Evolutionary conservation across 129 eudicot genomes (phyloP).

Genomic region (Cynara cardunculus): DNA sequence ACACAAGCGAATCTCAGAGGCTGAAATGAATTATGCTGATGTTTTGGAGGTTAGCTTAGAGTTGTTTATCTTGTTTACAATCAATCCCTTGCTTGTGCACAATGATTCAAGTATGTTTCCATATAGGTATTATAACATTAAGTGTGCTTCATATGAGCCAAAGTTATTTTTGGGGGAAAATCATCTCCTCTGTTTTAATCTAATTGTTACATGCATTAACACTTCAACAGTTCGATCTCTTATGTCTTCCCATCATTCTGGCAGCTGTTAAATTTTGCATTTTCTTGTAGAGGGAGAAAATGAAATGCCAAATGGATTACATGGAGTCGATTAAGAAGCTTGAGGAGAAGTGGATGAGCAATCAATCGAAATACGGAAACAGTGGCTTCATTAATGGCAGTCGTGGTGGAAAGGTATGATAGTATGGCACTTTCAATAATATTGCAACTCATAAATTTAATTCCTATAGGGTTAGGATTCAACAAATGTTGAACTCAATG

Average conservation of each 20-base stretch:
- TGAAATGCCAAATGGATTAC: conserved; percentile 91
- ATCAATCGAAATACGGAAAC: conserved; percentile 53
- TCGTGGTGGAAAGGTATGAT: conserved; percentile 44
- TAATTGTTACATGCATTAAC: neutral
- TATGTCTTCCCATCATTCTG: neutral
- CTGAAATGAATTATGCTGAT: conserved; percentile 64
- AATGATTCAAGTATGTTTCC: neutral
- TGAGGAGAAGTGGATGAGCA: conserved; percentile 79
- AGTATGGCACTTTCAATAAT: conserved; percentile 1
- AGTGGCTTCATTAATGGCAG: conserved; percentile 40
- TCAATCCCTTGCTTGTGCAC: neutral
- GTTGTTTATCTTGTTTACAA: neutral
- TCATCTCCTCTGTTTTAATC: neutral
- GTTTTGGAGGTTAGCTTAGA: conserved; percentile 56
- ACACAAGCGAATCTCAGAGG: conserved; percentile 60
- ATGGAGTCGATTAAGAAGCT: conserved; percentile 91
- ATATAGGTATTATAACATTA: neutral
- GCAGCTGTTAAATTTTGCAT: neutral
- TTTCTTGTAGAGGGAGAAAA: conserved; percentile 62
- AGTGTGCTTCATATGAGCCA: neutral
- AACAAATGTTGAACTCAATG: too few relatives aligned
- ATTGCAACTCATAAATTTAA: neutral
- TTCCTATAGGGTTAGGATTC: neutral
- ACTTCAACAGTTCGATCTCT: neutral
- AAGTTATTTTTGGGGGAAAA: neutral